Base-by-base conservation (phyloP, 2,329 filamentous ascomycete genomes). In the Scedosporium apiospermum region DNA sequence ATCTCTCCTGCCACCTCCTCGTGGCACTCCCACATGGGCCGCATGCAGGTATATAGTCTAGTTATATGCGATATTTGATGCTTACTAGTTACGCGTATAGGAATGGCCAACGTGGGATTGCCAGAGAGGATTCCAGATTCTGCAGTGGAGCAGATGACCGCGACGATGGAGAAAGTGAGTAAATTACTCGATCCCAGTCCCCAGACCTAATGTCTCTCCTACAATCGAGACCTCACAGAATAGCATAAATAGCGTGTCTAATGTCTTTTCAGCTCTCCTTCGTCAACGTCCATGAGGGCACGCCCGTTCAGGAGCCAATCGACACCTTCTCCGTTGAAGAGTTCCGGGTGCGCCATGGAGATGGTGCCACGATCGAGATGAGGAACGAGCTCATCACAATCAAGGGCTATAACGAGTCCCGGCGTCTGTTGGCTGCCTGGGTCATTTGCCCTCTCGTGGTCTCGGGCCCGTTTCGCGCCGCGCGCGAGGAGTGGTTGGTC, bases 401-500 rank as follows among this genome's bases (percentile, higher is more conserved):
- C 1, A 21, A 63, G 12, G n/a, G 27, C 3, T 66, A 65, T 30
- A 66, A 66, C 42, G 61, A 60, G 16, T 16, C 26, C 3, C 14
- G 41, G 3, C 26, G 44, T n/a, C 23, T 34, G 3, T 62, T 61
- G 44, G 3, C 49, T 18, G 61, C 65, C 14, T 66, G 65, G 65
- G 62, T 66, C 16, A 27, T 65, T 4, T 41, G 51, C 1, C 64
- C 65, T 12, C 62, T 62, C 30, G 21, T 55, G 7, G 21, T 6
- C 1, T 42, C 41, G 3, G 58, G 46, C 3, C 62, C 57, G 6
- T 21, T 64, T 1, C 42, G 59, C 30, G 57, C 46, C 5, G 62
- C 62, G 9, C 61, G 61, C 9, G 42, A 60, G 16, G 57, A 64
- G 16, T 65, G 64, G 64, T 23, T 66, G 3, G 30, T 65, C 6